Conservation (phyloP, 768 basidiomycete species). For the Galerina sulciceps region DNA sequence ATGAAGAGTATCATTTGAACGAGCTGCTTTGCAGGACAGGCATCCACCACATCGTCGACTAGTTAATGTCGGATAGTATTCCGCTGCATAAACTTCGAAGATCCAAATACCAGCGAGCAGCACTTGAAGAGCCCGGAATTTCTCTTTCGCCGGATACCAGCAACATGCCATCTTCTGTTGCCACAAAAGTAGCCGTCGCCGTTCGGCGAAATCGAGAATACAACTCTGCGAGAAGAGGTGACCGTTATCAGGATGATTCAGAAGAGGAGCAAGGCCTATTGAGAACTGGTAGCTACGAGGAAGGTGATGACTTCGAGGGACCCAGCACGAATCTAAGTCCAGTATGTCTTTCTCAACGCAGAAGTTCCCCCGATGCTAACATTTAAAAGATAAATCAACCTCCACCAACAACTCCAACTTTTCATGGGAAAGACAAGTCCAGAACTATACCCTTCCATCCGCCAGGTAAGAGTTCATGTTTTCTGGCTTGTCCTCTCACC, state of each 20-base stretch:
- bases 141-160: conserved; percentile 19
- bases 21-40: neutral
- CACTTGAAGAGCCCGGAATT: conserved; percentile 18
- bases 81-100: conserved; percentile 66
- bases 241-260: conserved; percentile 63
- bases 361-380: neutral
- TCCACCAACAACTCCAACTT: conserved; percentile 28
- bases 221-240: conserved; percentile 49
- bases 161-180: conserved; percentile 28
- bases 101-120: conserved; percentile 37
- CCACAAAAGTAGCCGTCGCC: conserved; percentile 29
- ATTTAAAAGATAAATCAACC: neutral
- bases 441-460: conserved; percentile 80
- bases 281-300: conserved; percentile 13
- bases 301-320: conserved; percentile 16
- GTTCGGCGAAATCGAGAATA: conserved; percentile 30
- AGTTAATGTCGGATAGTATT: conserved; percentile 67
- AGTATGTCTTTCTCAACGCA: conserved; percentile 18
- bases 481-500: neutral
- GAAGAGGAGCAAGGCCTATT: conserved; percentile 48
- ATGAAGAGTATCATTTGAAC: neutral
- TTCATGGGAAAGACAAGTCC: conserved; percentile 65
- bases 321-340: conserved; percentile 12
- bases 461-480: conserved; percentile 43
- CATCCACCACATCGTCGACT: neutral